Percentiles rank a stretch among this genome's conserved stretches.
Evolutionary conservation across 768 basidiomycete species (phyloP).

Genomic region (Agaricus subrufescens): DNA sequence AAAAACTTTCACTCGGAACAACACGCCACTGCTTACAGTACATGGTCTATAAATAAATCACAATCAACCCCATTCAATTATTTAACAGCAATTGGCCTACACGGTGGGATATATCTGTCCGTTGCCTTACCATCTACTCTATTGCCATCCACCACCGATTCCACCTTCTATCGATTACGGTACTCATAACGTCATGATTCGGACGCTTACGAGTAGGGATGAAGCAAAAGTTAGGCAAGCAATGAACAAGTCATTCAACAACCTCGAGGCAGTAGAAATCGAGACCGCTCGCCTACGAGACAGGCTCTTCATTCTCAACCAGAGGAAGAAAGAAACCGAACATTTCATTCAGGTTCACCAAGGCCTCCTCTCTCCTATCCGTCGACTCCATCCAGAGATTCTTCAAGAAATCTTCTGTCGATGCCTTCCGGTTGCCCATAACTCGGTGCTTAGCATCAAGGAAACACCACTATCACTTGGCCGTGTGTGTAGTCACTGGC

Average conservation of each 20-base stretch:
- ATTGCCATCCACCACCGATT: too few relatives aligned
- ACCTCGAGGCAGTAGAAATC: background rate
- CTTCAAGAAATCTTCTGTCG: constrained; percentile 11
- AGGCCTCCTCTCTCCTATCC: background rate
- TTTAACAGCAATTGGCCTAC: too few relatives aligned
- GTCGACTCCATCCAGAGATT: constrained; percentile 1
- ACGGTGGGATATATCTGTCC: too few relatives aligned
- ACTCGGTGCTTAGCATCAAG: constrained; percentile 3
- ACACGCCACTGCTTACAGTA: too few relatives aligned
- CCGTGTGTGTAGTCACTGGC: constrained; percentile 11
- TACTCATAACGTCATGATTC: background rate
- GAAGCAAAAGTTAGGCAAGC: background rate
- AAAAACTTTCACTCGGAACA: too few relatives aligned
- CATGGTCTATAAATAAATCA: too few relatives aligned
- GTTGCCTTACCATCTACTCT: too few relatives aligned
- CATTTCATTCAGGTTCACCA: background rate
- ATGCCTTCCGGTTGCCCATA: constrained; percentile 8
- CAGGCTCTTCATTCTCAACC: background rate
- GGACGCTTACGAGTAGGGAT: background rate
- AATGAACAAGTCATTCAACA: background rate
- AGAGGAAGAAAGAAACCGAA: background rate
- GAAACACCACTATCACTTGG: constrained; percentile 12
- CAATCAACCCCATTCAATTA: too few relatives aligned
- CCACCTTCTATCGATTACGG: background rate
- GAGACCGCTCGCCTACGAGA: background rate